Percentiles rank a stretch among this genome's conserved stretches.
phyloP scores from a whole-genome alignment of 257 asterid species.

The Mitragyna speciosa region DNA sequence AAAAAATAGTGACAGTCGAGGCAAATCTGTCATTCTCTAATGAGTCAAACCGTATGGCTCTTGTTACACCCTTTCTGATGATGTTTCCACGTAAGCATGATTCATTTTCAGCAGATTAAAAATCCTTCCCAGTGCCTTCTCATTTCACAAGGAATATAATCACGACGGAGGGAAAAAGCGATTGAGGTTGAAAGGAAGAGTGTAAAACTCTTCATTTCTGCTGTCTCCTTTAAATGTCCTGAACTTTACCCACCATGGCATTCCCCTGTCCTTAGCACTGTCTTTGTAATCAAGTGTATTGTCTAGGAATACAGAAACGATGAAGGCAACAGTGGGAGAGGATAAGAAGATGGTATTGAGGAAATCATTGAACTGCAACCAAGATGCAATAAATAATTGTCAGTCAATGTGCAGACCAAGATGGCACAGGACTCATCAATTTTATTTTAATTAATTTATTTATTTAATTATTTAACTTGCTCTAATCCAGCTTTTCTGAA shows the following conservation, averaged over 20 bases:
- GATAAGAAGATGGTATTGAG: constrained; percentile 83
- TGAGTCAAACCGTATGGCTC: constrained; percentile 5
- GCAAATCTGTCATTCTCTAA: constrained; percentile 41
- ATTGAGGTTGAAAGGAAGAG: constrained; percentile 93
- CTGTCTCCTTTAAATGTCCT: constrained; percentile 87
- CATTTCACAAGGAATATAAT: constrained; percentile 4
- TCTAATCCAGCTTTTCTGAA: neutral
- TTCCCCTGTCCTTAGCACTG: constrained; percentile 87
- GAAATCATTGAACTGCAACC: constrained; percentile 85
- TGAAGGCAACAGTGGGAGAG: constrained; percentile 81
- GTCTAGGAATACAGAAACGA: constrained; percentile 77
- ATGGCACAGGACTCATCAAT: neutral
- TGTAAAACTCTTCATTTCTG: constrained; percentile 93
- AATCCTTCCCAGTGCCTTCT: neutral
- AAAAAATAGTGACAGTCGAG: constrained; percentile 51
- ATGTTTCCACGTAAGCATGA: neutral
- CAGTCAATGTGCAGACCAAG: neutral
- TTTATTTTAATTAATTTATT: neutral
- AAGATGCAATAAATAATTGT: constrained; percentile 1
- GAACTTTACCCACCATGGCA: constrained; percentile 99
- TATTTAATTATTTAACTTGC: neutral
- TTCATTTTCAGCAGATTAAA: neutral
- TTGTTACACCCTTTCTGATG: neutral
- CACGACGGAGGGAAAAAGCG: constrained; percentile 95
- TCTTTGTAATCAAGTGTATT: constrained; percentile 93